Evolutionary conservation across 108 stramenopile species (phyloP).

Genomic region (Cylindrotheca closterium): DNA sequence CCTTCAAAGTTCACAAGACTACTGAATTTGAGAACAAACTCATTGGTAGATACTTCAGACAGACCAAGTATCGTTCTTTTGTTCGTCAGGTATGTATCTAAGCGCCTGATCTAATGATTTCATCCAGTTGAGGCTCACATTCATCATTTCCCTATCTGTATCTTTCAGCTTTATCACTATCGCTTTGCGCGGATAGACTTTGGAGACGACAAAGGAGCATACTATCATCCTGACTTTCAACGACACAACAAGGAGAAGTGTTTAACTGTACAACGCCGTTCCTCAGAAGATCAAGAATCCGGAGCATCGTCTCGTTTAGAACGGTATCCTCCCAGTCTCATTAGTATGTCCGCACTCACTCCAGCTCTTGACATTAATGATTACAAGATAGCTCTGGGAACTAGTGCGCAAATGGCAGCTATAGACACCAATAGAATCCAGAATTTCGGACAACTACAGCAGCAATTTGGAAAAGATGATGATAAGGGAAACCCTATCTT

Average conservation of each 20-base stretch:
- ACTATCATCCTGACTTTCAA: conserved; percentile 13
- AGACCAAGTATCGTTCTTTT: conserved; percentile 43
- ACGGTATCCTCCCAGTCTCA: not conserved
- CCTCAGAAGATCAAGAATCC: not conserved
- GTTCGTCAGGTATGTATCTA: conserved; percentile 60
- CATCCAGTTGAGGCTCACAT: not conserved
- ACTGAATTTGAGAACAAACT: conserved; percentile 40
- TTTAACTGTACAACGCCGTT: conserved; percentile 5
- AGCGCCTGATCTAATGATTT: conserved; percentile 3
- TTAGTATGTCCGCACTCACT: not conserved
- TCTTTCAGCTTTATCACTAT: conserved; percentile 11
- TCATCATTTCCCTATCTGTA: not conserved
- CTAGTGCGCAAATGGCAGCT: no score
- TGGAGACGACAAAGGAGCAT: conserved; percentile 6
- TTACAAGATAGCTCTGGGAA: not conserved
- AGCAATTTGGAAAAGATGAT: no score
- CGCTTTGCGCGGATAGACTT: conserved; percentile 2
- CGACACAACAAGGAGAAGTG: conserved; percentile 1
- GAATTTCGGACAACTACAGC: no score
- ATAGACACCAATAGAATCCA: no score
- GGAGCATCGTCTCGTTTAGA: no score
- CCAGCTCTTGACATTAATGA: not conserved
- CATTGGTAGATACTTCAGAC: conserved; percentile 47
- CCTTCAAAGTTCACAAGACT: conserved; percentile 53
- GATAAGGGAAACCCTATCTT: no score